These are phyloP conservation scores for Amyloporia xantha DNA, from an alignment of 768 basidiomycete genomes.

Conservation along the genomic window DNA sequence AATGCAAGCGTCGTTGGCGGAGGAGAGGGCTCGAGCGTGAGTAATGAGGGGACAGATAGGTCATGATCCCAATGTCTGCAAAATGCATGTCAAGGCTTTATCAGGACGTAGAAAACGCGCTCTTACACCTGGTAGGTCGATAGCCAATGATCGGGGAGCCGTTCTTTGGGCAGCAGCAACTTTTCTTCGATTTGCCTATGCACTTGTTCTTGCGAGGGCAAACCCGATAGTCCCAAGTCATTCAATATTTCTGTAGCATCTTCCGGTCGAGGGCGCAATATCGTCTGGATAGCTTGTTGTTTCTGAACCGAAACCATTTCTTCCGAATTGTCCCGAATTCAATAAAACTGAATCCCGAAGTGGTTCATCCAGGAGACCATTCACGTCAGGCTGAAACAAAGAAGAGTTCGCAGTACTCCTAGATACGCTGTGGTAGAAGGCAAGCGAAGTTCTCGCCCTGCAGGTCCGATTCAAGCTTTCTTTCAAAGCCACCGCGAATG, in stretches of 20 bases:
- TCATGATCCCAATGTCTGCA: slow-evolving; percentile 68
- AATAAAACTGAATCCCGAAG: too few species aligned
- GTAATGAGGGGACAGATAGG: slow-evolving; percentile 54
- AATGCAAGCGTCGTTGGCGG: slow-evolving; percentile 72
- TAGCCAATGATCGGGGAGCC: slow-evolving; percentile 66
- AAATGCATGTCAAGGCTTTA: slow-evolving; percentile 8
- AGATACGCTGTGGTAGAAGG: not conserved
- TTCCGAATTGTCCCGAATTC: too few species aligned
- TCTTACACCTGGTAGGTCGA: slow-evolving; percentile 79
- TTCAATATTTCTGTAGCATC: slow-evolving; percentile 40
- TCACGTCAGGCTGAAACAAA: not conserved
- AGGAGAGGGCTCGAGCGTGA: slow-evolving; percentile 60
- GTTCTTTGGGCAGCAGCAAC: slow-evolving; percentile 62
- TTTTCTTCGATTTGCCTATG: slow-evolving; percentile 67
- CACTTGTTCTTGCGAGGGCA: slow-evolving; percentile 55
- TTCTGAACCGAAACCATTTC: slow-evolving; percentile 1
- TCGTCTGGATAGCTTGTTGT: slow-evolving; percentile 5
- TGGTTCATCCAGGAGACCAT: not conserved
- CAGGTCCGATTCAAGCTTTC: not conserved
- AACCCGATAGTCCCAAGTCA: slow-evolving; percentile 48
- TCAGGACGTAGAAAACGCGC: not conserved
- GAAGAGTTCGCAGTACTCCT: not conserved
- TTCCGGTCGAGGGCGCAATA: slow-evolving; percentile 37
- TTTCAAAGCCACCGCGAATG: not conserved
- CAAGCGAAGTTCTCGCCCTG: too few species aligned